Conservation (phyloP, 2,329 filamentous ascomycete genomes). For the Aspergillus spinulosporus region DNA sequence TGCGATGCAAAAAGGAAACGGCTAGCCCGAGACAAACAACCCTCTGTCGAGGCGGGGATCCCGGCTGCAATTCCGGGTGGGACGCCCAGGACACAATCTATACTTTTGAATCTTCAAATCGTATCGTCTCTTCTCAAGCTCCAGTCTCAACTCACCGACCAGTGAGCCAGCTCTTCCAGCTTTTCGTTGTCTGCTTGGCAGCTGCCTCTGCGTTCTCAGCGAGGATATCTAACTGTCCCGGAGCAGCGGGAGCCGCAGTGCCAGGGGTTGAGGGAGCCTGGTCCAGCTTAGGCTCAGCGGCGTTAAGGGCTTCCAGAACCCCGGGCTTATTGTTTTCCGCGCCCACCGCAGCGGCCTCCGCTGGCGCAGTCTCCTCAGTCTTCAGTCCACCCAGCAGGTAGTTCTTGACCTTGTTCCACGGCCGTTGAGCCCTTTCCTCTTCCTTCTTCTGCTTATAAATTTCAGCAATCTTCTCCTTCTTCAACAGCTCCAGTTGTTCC, state of each 20-base stretch:
- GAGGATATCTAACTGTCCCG: slow-evolving; percentile 37
- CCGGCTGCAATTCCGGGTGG: neutral
- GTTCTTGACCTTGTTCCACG: slow-evolving; percentile 41
- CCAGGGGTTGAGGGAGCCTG: slow-evolving; percentile 20
- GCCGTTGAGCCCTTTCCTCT: slow-evolving; percentile 40
- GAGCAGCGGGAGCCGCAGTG: slow-evolving; percentile 4
- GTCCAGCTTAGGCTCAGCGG: slow-evolving; percentile 34
- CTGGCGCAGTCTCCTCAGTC: slow-evolving; percentile 30
- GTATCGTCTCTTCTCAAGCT: neutral
- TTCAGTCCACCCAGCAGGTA: slow-evolving; percentile 44
- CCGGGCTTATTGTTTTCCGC: slow-evolving; percentile 25
- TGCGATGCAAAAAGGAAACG: slow-evolving; percentile 11
- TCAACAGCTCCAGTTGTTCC: slow-evolving; percentile 46
- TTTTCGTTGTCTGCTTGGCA: slow-evolving; percentile 37
- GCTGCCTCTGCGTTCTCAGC: slow-evolving; percentile 38
- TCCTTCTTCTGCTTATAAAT: slow-evolving; percentile 43
- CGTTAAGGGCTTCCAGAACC: slow-evolving; percentile 39
- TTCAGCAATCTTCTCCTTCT: slow-evolving; percentile 47
- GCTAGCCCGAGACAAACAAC: slow-evolving; percentile 1
- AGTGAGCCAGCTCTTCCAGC: slow-evolving; percentile 44
- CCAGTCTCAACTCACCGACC: slow-evolving; percentile 30
- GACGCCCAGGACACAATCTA: neutral
- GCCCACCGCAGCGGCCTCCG: slow-evolving; percentile 11
- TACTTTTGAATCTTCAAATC: neutral
- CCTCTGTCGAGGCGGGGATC: neutral